Base-by-base conservation (phyloP, 176 grass and related monocot genomes). In the Stipa capillata region DNA sequence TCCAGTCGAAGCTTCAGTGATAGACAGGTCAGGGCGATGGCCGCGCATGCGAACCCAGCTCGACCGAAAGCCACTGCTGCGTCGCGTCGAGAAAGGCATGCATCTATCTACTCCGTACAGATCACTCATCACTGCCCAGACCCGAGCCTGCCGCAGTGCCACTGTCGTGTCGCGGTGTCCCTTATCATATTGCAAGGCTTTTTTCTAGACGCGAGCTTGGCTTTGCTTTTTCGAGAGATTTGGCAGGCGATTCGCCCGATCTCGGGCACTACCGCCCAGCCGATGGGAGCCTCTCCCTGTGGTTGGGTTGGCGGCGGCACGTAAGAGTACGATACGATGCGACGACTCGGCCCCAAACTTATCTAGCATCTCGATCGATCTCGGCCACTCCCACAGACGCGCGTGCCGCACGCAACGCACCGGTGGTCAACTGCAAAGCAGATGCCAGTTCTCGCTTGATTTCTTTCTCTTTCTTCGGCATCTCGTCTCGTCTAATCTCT, bases 201-300 rank as follows among this genome's bases (percentile, higher is more conserved):
- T 49, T 78, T 40, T 52, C 83, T 2, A 5, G 65, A 64, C 1
- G 55, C 35, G 76, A 43, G 11, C 3, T 24, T 16, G 25, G 2
- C 45, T 8, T 16, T 45, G 10, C 28, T 43, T 68, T 25, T 34
- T 17, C 21, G 13, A 2, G 18, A 63, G 72, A 70, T 47, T 10
- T 17, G 58, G 63, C 55, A 15, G 56, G 27, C 67, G 69, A 81
- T 78, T 66, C 10, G 58, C 20, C n/a, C 4, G 35, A 39, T 40
- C 62, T 36, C 2, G 54, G 18, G 84, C 76, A 65, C 84, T n/a
- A 36, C 80, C 74, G 86, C 80, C 86, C 66, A 0, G 15, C 57
- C 55, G 8, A 40, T 1, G 8, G 58, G 75, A 40, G 74, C 86
- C 71, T 76, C 78, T 35, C 29, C 6, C 27, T 43, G 6, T 1